These are phyloP conservation scores for Zymoseptoria brevis DNA, from an alignment of 2,329 filamentous ascomycete species.

Conservation along the genomic window DNA sequence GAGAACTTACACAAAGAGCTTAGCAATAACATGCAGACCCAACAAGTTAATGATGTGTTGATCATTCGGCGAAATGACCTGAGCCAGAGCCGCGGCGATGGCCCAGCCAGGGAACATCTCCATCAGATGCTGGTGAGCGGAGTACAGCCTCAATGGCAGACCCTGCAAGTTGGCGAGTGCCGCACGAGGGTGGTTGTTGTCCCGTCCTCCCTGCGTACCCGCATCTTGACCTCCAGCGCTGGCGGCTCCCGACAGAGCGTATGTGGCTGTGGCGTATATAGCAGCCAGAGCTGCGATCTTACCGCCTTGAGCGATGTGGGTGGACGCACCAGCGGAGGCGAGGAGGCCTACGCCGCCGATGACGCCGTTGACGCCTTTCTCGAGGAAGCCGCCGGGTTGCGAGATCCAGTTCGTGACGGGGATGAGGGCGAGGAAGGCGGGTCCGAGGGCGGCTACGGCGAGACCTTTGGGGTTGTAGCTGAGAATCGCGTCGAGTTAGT, in stretches of 20 bases:
- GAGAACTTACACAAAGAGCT: constrained; percentile 22
- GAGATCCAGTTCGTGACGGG: constrained; percentile 24
- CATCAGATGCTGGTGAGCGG: constrained; percentile 22
- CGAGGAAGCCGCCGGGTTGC: constrained; percentile 19
- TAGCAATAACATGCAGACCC: constrained; percentile 25
- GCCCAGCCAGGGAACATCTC: constrained; percentile 25
- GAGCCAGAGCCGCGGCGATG: constrained; percentile 21
- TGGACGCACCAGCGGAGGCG: constrained; percentile 15
- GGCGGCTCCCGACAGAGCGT: constrained; percentile 22
- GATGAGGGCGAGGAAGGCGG: constrained; percentile 24
- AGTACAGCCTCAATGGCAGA: constrained; percentile 22
- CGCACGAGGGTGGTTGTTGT: constrained; percentile 22
- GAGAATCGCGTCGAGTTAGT: neutral
- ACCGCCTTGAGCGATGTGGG: constrained; percentile 14
- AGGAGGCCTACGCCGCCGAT: constrained; percentile 18
- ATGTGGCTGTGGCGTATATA: constrained; percentile 23
- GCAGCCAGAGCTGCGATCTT: constrained; percentile 24
- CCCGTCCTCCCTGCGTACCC: constrained; percentile 18
- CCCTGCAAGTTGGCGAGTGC: constrained; percentile 18
- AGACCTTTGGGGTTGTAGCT: constrained; percentile 23
- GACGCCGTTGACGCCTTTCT: constrained; percentile 23
- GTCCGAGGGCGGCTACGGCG: constrained; percentile 19
- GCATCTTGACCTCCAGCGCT: constrained; percentile 20
- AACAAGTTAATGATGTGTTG: constrained; percentile 24
- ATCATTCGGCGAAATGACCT: constrained; percentile 24